Evolutionary conservation across 371 early-diverging fungal species (phyloP), one percentile per base, ranked within the genome.

Genomic region (Fennellomyces sp.): DNA sequence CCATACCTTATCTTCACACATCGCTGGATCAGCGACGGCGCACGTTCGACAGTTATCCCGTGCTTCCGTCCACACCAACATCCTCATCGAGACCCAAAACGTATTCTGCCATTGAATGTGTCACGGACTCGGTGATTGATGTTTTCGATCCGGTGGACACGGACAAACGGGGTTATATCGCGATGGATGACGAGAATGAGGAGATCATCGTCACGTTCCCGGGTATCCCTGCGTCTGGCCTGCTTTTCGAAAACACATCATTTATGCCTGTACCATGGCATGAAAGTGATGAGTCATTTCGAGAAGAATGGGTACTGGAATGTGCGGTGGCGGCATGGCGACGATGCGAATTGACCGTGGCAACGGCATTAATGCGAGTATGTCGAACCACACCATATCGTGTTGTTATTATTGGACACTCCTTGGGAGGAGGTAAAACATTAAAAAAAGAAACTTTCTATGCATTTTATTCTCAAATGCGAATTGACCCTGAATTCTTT

Each of bases 121-220:
- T 17, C 7, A 45, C 45, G 0, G 45, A 45, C 23, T 45, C 45
- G 17, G 45, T 23, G 5, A 45, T 45, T 17, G 45, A 45, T 17
- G 23, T 25, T 23, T 45, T 45, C n/a, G 45, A 45, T 45, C 23
- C 45, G 21, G 17, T 45, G 45, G 45, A 45, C 5, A 21, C 12
- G 21, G 45, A 21, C 21, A 45, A 45, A 23, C 45, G 45, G 45
- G 75, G 75, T 12, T 71, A 69, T 51, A 60, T 75, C 2, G 75
- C 75, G 26, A 57, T 75, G 19, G 76, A 76, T 58, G 58, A 59
- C 36, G 56, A 76, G 54, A 42, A 70, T 27, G 57, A 72, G 45
- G 73, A 76, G 23, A 70, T 72, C 23, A 28, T 76, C 25, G 70
- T 76, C 3, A 65, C 69, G 3, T 75, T 75, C 55, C 72, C 76